Evolutionary conservation across 2,329 filamentous ascomycete species (phyloP).

Genomic region (Fusarium protoensiforme): DNA sequence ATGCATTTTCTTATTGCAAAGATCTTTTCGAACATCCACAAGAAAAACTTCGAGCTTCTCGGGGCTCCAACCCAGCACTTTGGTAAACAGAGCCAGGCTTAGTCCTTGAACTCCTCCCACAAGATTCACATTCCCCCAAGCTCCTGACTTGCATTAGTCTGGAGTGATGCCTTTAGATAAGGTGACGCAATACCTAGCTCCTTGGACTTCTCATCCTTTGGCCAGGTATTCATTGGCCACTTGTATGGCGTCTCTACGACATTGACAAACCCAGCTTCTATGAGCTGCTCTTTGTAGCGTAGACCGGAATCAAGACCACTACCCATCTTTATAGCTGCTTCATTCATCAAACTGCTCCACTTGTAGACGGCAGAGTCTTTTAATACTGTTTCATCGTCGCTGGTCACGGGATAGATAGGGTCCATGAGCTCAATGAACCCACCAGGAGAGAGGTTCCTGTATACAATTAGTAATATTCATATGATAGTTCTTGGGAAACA

Average conservation of each 20-base stretch:
- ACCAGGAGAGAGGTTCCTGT: constrained; percentile 22
- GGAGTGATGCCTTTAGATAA: not conserved
- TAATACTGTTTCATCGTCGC: constrained; percentile 17
- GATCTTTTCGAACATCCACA: constrained; percentile 5
- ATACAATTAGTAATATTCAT: not conserved
- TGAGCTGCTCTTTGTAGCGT: constrained; percentile 21
- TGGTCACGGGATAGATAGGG: constrained; percentile 15
- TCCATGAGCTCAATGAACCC: constrained; percentile 27
- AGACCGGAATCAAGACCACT: constrained; percentile 8
- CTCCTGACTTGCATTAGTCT: not conserved
- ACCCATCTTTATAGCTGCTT: constrained; percentile 4
- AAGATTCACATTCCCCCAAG: constrained; percentile 19
- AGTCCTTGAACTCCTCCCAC: constrained; percentile 12
- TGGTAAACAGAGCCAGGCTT: constrained; percentile 11
- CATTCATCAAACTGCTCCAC: constrained; percentile 23
- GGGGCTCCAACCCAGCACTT: constrained; percentile 3
- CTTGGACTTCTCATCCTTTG: constrained; percentile 7
- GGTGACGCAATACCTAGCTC: constrained; percentile 2
- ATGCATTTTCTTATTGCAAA: not conserved
- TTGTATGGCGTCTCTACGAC: constrained; percentile 17
- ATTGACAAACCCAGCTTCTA: constrained; percentile 18
- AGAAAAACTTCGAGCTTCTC: constrained; percentile 5
- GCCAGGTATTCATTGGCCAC: constrained; percentile 30
- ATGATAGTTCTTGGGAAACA: not conserved
- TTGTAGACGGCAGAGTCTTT: constrained; percentile 21